A percentile compares a stretch with the other conserved stretches of the same genome.
These are phyloP conservation scores for Pseudocercospora musae DNA, from an alignment of 2,329 filamentous ascomycete species.

Conservation along the genomic window DNA sequence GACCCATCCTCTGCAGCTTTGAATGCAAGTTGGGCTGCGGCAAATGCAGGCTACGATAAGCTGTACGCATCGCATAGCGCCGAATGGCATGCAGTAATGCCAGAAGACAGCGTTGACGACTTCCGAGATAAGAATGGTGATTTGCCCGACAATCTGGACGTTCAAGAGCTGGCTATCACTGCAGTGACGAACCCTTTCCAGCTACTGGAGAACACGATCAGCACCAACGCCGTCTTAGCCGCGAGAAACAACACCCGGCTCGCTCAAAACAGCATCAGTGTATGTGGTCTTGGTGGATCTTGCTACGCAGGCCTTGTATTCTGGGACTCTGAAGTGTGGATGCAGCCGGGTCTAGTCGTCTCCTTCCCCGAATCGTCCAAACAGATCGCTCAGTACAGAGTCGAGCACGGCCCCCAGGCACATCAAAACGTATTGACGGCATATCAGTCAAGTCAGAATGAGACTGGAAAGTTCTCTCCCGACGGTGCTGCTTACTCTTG, in stretches of 20 bases:
- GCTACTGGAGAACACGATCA: conserved; percentile 55
- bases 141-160: conserved; percentile 55
- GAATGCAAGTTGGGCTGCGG: conserved; percentile 52
- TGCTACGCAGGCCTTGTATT: conserved; percentile 66
- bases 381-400: conserved; percentile 63
- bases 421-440: conserved; percentile 56
- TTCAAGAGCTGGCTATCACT: conserved; percentile 56
- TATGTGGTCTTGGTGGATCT: conserved; percentile 65
- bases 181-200: conserved; percentile 56
- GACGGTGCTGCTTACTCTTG: conserved; percentile 64
- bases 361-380: conserved; percentile 61
- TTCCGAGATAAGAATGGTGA: conserved; percentile 57
- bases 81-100: conserved; percentile 63
- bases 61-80: conserved; percentile 55
- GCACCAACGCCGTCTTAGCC: conserved; percentile 51
- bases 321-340: conserved; percentile 66
- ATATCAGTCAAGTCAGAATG: conserved; percentile 57
- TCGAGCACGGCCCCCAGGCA: conserved; percentile 58
- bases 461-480: conserved; percentile 54
- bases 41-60: conserved; percentile 53
- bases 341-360: conserved; percentile 64
- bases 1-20: conserved; percentile 56
- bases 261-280: conserved; percentile 62
- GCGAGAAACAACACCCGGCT: conserved; percentile 50
- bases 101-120: conserved; percentile 60